phyloP scores from a whole-genome alignment of 2,329 filamentous ascomycete genomes.

The Fusarium scirpi region DNA sequence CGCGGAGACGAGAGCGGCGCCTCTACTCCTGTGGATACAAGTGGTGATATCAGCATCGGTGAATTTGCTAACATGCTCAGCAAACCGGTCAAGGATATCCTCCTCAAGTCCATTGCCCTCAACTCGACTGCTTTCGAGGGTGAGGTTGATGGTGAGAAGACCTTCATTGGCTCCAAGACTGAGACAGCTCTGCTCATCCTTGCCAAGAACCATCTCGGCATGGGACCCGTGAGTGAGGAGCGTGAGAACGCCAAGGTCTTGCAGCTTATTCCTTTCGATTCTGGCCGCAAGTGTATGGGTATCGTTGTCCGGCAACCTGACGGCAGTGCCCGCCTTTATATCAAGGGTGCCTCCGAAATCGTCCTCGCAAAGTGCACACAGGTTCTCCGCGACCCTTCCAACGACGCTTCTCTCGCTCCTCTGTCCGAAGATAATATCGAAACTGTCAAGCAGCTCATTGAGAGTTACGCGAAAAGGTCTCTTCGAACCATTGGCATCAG shows the following conservation, averaged over 20 bases:
- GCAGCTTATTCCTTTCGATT: conserved; percentile 82
- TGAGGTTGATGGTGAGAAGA: conserved; percentile 73
- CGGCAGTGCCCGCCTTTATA: conserved; percentile 66
- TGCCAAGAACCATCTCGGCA: conserved; percentile 73
- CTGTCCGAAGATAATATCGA: conserved; percentile 66
- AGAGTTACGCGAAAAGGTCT: conserved; percentile 81
- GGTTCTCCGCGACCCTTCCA: conserved; percentile 62
- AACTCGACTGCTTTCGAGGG: conserved; percentile 84
- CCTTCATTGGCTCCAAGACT: conserved; percentile 82
- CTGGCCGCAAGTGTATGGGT: conserved; percentile 79
- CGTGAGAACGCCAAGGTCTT: conserved; percentile 69
- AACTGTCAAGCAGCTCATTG: conserved; percentile 75
- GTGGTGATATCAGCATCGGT: conserved; percentile 56
- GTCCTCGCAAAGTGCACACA: conserved; percentile 68
- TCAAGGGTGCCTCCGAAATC: conserved; percentile 76
- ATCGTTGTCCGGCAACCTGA: conserved; percentile 65
- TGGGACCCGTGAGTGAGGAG: conserved; percentile 73
- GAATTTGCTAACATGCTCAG: conserved; percentile 63
- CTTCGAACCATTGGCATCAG: conserved; percentile 86
- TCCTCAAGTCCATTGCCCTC: conserved; percentile 70
- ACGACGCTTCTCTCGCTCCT: conserved; percentile 55
- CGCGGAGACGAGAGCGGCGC: conserved; percentile 45
- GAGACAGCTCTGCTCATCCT: conserved; percentile 80
- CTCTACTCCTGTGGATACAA: conserved; percentile 45
- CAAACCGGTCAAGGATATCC: conserved; percentile 62